phyloP scores from a whole-genome alignment of 768 basidiomycete genomes.

The Naganishia vishniacii region DNA sequence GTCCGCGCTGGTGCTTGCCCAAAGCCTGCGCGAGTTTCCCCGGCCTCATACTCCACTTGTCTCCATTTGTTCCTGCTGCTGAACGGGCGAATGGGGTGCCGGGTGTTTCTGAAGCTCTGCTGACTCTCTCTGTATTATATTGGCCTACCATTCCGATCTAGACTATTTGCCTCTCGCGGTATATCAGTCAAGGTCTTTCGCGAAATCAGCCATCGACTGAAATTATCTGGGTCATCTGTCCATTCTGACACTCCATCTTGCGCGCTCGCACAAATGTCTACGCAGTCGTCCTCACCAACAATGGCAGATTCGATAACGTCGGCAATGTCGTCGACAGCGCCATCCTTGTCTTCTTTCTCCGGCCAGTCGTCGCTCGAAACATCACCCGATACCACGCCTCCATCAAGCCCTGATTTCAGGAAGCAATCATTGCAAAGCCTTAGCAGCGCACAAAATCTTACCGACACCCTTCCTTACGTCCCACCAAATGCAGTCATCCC shows the following conservation, averaged over 20 bases:
- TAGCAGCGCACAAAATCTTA: slow-evolving; percentile 1
- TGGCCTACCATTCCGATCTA: not conserved
- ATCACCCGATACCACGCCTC: slow-evolving; percentile 13
- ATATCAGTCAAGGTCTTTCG: no score
- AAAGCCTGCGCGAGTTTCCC: no score
- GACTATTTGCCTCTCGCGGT: no score
- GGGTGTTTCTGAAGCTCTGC: not conserved
- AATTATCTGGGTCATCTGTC: not conserved
- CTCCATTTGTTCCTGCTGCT: not conserved
- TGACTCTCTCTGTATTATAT: not conserved
- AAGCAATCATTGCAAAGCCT: not conserved
- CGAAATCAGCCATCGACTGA: no score
- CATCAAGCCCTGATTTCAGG: slow-evolving; percentile 3
- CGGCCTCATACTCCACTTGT: no score
- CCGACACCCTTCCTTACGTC: no score
- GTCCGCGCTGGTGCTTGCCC: no score
- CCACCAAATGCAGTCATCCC: slow-evolving; percentile 14
- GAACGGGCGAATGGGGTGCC: not conserved
- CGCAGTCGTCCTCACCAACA: not conserved
- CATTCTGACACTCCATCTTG: no score
- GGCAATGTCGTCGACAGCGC: slow-evolving; percentile 7
- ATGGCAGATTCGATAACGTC: slow-evolving; percentile 8
- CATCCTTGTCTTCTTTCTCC: slow-evolving; percentile 11
- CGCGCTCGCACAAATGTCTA: no score
- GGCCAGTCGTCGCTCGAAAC: slow-evolving; percentile 3